Base-by-base conservation (phyloP, 2,329 filamentous ascomycete species). In the Pezicula radicicola region DNA sequence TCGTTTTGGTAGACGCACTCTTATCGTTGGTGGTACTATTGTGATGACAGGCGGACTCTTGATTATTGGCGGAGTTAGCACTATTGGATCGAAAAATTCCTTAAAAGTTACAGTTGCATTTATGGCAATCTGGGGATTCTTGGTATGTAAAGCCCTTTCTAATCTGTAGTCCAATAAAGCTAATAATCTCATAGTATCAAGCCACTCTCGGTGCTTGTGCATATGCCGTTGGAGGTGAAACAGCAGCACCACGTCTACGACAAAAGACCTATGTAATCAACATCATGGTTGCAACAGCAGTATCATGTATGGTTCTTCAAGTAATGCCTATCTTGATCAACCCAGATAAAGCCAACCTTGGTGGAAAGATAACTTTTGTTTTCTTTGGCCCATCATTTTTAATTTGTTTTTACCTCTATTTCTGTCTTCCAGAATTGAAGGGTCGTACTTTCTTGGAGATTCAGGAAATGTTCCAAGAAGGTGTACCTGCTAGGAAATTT, bases 201-300 rank as follows among this genome's bases (percentile, higher is more conserved):
- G 60, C 60, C 7, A 66, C 65, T 2, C 50, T 68, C 2, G 66
- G 64, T 2, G 60, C 66, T 7, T 58, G 63, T 3, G 65, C 63
- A 3, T 69, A 64, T 53, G 62, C 60, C 10, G 57, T 69, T 10
- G 61, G 63, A 19, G 64, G 65, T 16, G 65, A 68, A 53, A 65
- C 64, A 7, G 52, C 66, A 2, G 65, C 59, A 49, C 60, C 41
- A 30, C 57, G 60, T 51, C 60, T 68, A 21, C 58, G 65, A 5
- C 65, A 67, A 54, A 68, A 67, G 53, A 68, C 65, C 0, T 67
- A 68, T 55, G 64, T 59, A 10, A 65, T 68, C 60, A 68, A 67
- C 56, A 64, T 68, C 35, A 64, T 68, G 62, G 53, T 49, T 9
- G 55, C 62, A 3, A 69, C 65, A 6, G 61, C 61, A 5, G 60